phyloP scores from a whole-genome alignment of 2,329 filamentous ascomycete genomes.

The Fusarium sulawesiense region DNA sequence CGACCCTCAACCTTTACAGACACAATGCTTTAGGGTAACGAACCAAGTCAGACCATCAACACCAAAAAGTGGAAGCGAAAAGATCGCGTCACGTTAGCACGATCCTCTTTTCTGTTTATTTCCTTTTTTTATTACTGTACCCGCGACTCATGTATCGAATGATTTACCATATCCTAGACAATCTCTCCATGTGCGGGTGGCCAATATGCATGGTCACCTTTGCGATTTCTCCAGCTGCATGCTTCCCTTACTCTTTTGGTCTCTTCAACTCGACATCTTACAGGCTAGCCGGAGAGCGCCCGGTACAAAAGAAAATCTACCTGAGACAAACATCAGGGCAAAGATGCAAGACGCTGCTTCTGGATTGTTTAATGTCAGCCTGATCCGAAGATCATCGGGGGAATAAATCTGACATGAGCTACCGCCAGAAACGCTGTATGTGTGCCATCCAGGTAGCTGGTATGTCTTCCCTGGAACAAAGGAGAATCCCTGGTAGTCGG shows the following conservation, averaged over 20 bases:
- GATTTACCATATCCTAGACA: background rate
- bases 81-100: background rate
- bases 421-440: background rate
- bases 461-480: background rate
- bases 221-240: background rate
- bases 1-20: background rate
- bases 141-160: background rate
- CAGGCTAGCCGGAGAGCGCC: background rate
- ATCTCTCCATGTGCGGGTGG: background rate
- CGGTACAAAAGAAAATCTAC: background rate
- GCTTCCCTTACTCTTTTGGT: background rate
- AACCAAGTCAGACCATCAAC: background rate
- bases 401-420: background rate
- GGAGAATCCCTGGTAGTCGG: background rate
- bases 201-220: background rate
- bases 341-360: constrained; percentile 1
- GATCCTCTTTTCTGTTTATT: background rate
- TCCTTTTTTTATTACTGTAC: background rate
- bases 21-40: background rate
- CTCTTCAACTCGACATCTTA: background rate
- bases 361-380: background rate
- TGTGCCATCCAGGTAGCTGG: background rate
- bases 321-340: background rate
- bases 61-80: background rate
- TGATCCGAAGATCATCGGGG: background rate